phyloP scores from a whole-genome alignment of 176 grass and related monocot genomes.

The Triticum urartu region DNA sequence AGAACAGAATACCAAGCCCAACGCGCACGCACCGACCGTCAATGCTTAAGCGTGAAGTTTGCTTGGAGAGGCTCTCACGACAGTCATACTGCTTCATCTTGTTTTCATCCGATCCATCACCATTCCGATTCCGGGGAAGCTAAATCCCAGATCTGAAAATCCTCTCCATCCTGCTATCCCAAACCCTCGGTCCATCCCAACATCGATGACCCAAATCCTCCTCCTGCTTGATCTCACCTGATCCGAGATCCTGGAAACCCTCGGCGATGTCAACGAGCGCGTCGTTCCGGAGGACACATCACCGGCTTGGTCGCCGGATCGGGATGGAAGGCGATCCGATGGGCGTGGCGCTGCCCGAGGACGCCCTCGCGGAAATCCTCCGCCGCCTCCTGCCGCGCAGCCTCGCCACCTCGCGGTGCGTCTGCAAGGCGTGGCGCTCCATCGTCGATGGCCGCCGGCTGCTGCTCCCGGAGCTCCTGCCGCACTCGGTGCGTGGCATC shows the following conservation, averaged over 20 bases:
- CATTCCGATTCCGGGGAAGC: background rate
- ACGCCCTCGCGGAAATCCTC: slow-evolving; percentile 2
- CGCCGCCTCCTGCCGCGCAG: slow-evolving; percentile 2
- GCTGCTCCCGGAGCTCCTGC: background rate
- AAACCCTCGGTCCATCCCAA: background rate
- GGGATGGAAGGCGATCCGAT: background rate
- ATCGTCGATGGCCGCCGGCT: slow-evolving; percentile 2
- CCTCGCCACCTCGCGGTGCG: slow-evolving; percentile 5
- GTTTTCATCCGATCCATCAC: no score
- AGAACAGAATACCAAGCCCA: no score
- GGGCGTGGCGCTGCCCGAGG: background rate
- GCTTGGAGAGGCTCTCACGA: no score
- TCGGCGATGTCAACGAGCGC: background rate
- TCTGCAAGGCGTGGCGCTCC: background rate
- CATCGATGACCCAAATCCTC: background rate
- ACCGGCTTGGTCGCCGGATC: background rate
- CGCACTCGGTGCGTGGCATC: slow-evolving; percentile 4
- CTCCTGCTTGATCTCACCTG: background rate
- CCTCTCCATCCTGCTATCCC: background rate
- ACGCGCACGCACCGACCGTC: no score
- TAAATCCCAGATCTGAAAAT: background rate
- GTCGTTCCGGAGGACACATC: background rate
- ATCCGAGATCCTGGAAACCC: background rate
- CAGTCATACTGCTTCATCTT: background rate
- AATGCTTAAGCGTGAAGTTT: no score